Base-by-base conservation (phyloP, 75 land plant species). In the Selaginella tamariscina region DNA sequence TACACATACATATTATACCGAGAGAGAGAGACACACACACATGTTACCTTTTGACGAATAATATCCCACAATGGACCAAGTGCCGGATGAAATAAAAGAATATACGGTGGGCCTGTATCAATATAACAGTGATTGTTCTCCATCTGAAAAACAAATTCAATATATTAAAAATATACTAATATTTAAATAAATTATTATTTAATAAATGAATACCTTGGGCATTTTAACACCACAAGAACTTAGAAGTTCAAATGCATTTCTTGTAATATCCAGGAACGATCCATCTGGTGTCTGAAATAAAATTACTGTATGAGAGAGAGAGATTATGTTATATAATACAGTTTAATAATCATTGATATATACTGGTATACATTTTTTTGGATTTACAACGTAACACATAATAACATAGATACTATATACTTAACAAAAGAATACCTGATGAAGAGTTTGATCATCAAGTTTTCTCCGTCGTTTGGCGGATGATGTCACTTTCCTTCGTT, bases 251-350 rank as follows among this genome's bases (percentile, higher is more conserved):
- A 73, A 79, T 0, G 96, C 99, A 80, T 95, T 95, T 60, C 99
- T 70, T 32, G 74, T 81, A 32, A 90, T 76, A 77, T 95, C 99
- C 73, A 90, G 72, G 1, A 90, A 76, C 2, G 99, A 72, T 66
- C 99, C 99, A 75, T 95, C 96, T 71, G 99, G 99, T 71, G 99
- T 95, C 99, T 95, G 85, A 75, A 68, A 15, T 5, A 15, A 15
- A 39, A 39, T n/a, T n/a, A n/a, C n/a, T n/a, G n/a, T n/a, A n/a
- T n/a, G n/a, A n/a, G n/a, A n/a, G n/a, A n/a, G n/a, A n/a, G n/a
- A n/a, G n/a, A n/a, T n/a, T n/a, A n/a, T n/a, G n/a, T n/a, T n/a
- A n/a, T n/a, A n/a, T n/a, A n/a, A n/a, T n/a, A n/a, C n/a, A n/a
- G n/a, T n/a, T n/a, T n/a, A n/a, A n/a, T n/a, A n/a, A n/a, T n/a